These are phyloP conservation scores for Rhododendron ovatum DNA, from an alignment of 148 eudicot species.

Conservation along the genomic window DNA sequence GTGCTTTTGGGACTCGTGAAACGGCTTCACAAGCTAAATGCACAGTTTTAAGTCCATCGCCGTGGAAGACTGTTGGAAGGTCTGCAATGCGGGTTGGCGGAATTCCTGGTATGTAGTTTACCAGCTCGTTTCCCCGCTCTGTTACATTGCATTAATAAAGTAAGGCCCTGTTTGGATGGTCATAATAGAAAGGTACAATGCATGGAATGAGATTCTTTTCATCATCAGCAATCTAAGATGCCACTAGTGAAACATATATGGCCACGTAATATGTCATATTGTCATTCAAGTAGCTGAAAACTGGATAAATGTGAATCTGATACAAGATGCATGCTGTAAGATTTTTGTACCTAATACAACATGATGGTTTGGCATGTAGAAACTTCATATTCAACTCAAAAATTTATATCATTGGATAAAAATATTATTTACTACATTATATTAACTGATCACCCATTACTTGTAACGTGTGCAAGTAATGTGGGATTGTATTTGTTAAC, in stretches of 20 bases:
- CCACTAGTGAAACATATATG: not conserved
- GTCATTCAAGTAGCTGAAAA: not conserved
- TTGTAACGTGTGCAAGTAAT: too few relatives aligned
- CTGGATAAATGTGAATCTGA: too few relatives aligned
- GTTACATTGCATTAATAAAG: not conserved
- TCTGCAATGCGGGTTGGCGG: constrained; percentile 45
- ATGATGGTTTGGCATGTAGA: too few relatives aligned
- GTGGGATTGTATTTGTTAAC: too few relatives aligned
- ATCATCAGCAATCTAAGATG: not conserved
- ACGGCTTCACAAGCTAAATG: constrained; percentile 15
- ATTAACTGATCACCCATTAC: too few relatives aligned
- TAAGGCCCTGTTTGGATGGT: not conserved
- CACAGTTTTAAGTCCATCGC: constrained; percentile 21
- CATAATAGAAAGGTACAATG: not conserved
- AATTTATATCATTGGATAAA: too few relatives aligned
- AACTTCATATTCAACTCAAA: too few relatives aligned
- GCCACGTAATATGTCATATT: not conserved
- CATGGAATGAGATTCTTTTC: not conserved
- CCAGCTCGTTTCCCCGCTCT: constrained; percentile 38
- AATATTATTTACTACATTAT: too few relatives aligned
- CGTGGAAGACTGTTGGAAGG: constrained; percentile 39
- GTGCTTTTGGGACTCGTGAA: constrained; percentile 29
- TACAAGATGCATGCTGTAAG: not conserved
- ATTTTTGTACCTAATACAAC: too few relatives aligned
- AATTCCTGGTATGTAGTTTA: constrained; percentile 61